Evolutionary conservation across 176 grass and related monocot genomes (phyloP).

Genomic region (Musa troglodytarum): DNA sequence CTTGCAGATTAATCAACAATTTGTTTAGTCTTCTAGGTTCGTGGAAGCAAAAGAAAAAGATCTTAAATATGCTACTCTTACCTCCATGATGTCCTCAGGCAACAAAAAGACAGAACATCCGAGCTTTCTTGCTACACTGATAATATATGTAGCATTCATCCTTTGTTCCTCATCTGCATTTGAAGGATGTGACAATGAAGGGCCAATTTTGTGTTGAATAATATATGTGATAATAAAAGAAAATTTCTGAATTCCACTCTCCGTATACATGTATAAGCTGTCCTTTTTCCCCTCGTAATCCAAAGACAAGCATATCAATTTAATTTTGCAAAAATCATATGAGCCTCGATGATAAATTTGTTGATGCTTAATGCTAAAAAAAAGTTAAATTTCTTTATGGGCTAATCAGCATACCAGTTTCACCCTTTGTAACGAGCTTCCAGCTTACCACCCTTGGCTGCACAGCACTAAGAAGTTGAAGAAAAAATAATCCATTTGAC

Average conservation of each 20-base stretch:
- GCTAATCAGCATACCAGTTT: constrained; percentile 47
- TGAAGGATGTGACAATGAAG: background rate
- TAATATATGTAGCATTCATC: constrained; percentile 94
- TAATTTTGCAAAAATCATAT: background rate
- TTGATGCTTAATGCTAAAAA: background rate
- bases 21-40: background rate
- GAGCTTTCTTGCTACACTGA: constrained; percentile 92
- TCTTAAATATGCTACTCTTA: constrained; percentile 30
- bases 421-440: constrained; percentile 94
- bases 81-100: constrained; percentile 97
- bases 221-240: background rate
- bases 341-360: background rate
- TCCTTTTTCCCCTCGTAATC: background rate
- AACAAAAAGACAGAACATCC: constrained; percentile 93
- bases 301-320: background rate
- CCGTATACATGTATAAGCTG: background rate
- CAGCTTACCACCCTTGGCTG: constrained; percentile 77
- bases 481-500: constrained; percentile 82
- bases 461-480: constrained; percentile 91
- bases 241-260: background rate
- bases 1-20: too few species aligned
- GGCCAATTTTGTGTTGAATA: background rate
- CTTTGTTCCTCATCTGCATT: constrained; percentile 79
- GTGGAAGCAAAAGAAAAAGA: background rate
- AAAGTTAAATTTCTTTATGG: constrained; percentile 10